These are phyloP conservation scores for Isochrysis galbana DNA, from an alignment of 78 protist species.

Conservation along the genomic window DNA sequence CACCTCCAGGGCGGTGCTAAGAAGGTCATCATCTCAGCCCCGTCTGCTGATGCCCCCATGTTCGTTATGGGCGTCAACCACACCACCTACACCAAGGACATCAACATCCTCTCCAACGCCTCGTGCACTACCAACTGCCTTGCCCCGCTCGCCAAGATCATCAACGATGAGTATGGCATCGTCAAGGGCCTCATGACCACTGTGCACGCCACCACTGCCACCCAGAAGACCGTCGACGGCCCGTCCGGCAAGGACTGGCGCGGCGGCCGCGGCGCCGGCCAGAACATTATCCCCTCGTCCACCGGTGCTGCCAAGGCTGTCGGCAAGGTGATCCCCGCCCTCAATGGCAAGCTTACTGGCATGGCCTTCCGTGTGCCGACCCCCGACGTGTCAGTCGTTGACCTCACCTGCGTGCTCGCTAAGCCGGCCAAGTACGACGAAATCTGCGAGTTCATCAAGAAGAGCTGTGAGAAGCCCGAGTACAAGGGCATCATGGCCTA, in stretches of 20 bases:
- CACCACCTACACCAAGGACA: constrained; percentile 53
- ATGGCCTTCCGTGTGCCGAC: constrained; percentile 99
- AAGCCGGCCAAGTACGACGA: constrained; percentile 37
- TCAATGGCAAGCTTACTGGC: constrained; percentile 98
- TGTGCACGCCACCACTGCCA: constrained; percentile 98
- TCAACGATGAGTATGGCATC: constrained; percentile 94
- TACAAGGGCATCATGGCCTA: constrained; percentile 90
- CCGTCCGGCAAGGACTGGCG: constrained; percentile 95
- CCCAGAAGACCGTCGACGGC: constrained; percentile 97
- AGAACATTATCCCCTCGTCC: constrained; percentile 98
- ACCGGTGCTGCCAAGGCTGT: constrained; percentile 99
- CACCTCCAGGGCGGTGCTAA: constrained; percentile 82
- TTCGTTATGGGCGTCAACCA: constrained; percentile 98
- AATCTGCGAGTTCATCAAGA: constrained; percentile 62
- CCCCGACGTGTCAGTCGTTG: constrained; percentile 98
- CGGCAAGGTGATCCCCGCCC: constrained; percentile 87
- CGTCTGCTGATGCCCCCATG: constrained; percentile 96
- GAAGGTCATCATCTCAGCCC: constrained; percentile 97
- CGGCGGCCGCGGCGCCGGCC: constrained; percentile 92
- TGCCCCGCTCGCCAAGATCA: constrained; percentile 96
- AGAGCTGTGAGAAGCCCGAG: constrained; percentile 58
- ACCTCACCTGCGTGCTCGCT: constrained; percentile 64
- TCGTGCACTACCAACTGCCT: constrained; percentile 99
- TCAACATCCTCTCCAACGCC: constrained; percentile 89
- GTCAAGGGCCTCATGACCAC: constrained; percentile 98